phyloP scores from a whole-genome alignment of 257 asterid genomes.

The Solanum lignicaule region DNA sequence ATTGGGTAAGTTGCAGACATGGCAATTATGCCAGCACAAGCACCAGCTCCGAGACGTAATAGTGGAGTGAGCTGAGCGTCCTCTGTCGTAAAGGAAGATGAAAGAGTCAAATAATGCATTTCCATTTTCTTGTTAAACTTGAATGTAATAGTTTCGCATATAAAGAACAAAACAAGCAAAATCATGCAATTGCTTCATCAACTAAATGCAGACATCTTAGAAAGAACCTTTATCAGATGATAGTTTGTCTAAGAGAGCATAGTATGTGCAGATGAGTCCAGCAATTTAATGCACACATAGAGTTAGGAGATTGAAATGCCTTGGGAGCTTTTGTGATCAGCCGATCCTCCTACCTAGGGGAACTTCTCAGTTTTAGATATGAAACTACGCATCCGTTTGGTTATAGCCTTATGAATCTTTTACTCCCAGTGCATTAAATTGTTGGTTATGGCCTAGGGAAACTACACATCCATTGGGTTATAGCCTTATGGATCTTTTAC shows the following conservation, averaged over 20 bases:
- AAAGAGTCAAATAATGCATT: background rate
- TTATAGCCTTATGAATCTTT: too few species aligned
- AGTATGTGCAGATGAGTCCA: background rate
- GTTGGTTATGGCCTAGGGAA: too few species aligned
- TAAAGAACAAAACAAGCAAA: background rate
- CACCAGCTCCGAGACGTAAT: conserved; percentile 93
- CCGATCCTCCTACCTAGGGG: background rate
- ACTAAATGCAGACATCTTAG: background rate
- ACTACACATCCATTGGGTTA: too few species aligned
- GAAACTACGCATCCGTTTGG: too few species aligned
- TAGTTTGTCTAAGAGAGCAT: background rate
- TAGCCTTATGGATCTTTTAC: background rate
- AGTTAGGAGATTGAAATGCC: background rate
- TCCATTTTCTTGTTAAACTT: background rate
- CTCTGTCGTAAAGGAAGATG: conserved; percentile 27
- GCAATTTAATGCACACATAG: background rate
- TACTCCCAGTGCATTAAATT: background rate
- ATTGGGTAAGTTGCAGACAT: conserved; percentile 98
- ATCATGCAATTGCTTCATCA: background rate
- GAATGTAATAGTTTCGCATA: background rate
- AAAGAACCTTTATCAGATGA: background rate
- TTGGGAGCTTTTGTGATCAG: background rate
- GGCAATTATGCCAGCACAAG: conserved; percentile 97
- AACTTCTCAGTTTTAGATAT: background rate
- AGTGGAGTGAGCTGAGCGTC: conserved; percentile 81